Evolutionary conservation across 78 protist genomes (phyloP).

Genomic region (Isochrysis galbana): DNA sequence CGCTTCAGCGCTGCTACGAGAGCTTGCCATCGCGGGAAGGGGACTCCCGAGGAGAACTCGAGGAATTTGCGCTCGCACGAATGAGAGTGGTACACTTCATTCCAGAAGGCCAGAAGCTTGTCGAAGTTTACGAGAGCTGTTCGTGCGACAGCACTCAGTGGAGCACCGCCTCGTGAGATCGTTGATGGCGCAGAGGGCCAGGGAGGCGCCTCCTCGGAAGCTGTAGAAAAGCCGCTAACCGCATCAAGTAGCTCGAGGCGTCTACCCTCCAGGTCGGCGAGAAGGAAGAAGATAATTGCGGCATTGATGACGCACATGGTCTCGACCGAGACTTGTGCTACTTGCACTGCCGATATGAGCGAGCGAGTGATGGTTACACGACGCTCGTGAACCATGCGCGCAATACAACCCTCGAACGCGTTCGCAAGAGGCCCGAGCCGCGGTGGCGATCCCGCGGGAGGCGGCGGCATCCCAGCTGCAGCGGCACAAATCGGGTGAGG

Average conservation of each 20-base stretch:
- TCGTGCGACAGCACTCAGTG: background rate
- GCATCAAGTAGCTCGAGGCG: no score
- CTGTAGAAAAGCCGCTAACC: no score
- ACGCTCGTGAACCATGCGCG: background rate
- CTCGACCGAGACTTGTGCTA: background rate
- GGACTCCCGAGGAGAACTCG: background rate
- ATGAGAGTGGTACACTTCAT: background rate
- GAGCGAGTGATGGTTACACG: background rate
- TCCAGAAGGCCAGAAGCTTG: background rate
- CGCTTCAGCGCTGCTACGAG: background rate
- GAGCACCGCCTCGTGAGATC: no score
- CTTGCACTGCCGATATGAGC: background rate
- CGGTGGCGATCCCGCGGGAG: background rate
- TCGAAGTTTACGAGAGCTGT: background rate
- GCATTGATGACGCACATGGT: slow-evolving; percentile 16
- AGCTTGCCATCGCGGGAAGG: background rate
- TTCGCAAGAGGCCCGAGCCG: background rate
- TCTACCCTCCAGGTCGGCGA: background rate
- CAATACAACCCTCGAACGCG: background rate
- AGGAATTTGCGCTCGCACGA: background rate
- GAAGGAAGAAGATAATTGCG: background rate
- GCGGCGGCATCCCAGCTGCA: background rate
- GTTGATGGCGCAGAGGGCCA: no score
- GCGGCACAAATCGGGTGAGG: background rate
- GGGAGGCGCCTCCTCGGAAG: no score